These are phyloP conservation scores for Tylopilus intermedius DNA, from an alignment of 768 basidiomycete species.

Conservation along the genomic window DNA sequence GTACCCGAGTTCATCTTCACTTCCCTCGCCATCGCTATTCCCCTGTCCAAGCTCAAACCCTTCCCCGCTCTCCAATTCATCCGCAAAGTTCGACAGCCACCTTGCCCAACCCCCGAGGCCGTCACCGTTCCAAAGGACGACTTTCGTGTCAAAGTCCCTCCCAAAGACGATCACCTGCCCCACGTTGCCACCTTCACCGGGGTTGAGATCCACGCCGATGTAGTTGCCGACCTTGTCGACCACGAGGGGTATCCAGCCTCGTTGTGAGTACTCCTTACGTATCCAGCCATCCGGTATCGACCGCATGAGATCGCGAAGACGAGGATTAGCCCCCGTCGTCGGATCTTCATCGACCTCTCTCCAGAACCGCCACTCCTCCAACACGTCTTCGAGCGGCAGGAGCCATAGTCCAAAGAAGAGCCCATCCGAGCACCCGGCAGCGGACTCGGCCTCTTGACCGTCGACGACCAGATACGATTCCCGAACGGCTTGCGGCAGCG, in stretches of 20 bases:
- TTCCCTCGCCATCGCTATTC: constrained; percentile 59
- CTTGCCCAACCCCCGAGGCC: constrained; percentile 90
- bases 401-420: constrained; percentile 95
- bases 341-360: constrained; percentile 89
- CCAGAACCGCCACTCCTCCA: constrained; percentile 97
- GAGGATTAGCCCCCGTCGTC: constrained; percentile 71
- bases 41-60: constrained; percentile 72
- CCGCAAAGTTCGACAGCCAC: constrained; percentile 87
- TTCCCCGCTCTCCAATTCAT: constrained; percentile 88
- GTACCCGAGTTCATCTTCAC: constrained; percentile 82
- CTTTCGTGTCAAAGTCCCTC: constrained; percentile 97
- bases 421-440: constrained; percentile 84
- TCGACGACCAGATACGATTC: constrained; percentile 87
- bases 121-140: constrained; percentile 90
- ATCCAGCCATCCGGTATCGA: constrained; percentile 90
- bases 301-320: constrained; percentile 71
- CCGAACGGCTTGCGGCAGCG: constrained; percentile 80
- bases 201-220: constrained; percentile 91
- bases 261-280: constrained; percentile 81
- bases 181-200: constrained; percentile 62
- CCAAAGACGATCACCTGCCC: constrained; percentile 99
- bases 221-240: constrained; percentile 95
- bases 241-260: constrained; percentile 95
- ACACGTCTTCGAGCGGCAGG: constrained; percentile 85
- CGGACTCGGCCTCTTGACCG: constrained; percentile 89